Evolutionary conservation across 768 basidiomycete genomes (phyloP).

Genomic region (Boletus speciosus): DNA sequence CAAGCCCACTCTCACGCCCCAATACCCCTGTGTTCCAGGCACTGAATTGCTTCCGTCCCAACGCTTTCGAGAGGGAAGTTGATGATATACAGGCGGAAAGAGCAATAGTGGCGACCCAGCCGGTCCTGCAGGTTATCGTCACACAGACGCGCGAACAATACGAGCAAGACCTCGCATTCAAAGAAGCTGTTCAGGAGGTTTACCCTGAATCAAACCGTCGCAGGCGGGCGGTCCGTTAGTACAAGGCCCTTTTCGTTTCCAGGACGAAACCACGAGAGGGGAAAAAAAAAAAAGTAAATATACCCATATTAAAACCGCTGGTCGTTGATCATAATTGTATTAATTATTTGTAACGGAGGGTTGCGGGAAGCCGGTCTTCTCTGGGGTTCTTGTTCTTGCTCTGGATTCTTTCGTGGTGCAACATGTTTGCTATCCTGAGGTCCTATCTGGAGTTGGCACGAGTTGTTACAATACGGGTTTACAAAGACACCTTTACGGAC

Average conservation of each 20-base stretch:
- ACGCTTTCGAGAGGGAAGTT: conserved; percentile 32
- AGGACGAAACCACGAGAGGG: not conserved
- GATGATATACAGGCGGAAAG: conserved; percentile 26
- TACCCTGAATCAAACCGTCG: conserved; percentile 27
- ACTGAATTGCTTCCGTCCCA: conserved; percentile 34
- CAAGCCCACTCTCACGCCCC: conserved; percentile 21
- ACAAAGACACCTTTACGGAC: not conserved
- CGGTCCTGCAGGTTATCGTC: conserved; percentile 32
- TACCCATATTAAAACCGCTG: not conserved
- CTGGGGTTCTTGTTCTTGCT: conserved; percentile 2
- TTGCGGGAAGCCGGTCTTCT: conserved; percentile 16
- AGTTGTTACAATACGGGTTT: conserved; percentile 2
- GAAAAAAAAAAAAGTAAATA: conserved; percentile 15
- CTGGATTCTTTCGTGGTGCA: not conserved
- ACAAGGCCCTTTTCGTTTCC: not conserved
- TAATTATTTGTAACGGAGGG: conserved; percentile 23
- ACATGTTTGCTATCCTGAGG: not conserved
- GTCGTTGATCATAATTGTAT: conserved; percentile 11
- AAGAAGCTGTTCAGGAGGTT: conserved; percentile 26
- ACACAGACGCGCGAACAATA: conserved; percentile 33
- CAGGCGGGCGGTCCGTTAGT: conserved; percentile 9
- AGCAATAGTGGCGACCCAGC: conserved; percentile 10
- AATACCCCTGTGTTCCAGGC: conserved; percentile 24
- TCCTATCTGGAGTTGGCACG: not conserved
- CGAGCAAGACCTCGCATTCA: conserved; percentile 33